These are phyloP conservation scores for Grosmannia serpens DNA, from an alignment of 2,329 filamentous ascomycete genomes.

Conservation along the genomic window DNA sequence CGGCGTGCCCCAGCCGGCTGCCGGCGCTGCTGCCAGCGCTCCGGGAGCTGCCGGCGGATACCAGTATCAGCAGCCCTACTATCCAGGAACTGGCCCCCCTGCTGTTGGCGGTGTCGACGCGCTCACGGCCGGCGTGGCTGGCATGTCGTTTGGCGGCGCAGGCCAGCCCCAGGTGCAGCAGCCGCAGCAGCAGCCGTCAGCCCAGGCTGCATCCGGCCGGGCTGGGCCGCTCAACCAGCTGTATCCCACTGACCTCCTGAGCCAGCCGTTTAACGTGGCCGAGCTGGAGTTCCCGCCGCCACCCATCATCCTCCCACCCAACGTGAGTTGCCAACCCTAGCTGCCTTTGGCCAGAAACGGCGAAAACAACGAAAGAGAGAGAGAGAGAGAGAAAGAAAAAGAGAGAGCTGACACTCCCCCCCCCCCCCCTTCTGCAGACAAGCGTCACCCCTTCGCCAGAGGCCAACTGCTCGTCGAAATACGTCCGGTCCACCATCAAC, in stretches of 20 bases:
- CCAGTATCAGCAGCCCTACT: constrained; percentile 56
- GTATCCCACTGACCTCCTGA: constrained; percentile 82
- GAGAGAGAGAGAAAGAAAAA: background rate
- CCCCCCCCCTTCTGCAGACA: constrained; percentile 38
- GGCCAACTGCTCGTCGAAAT: constrained; percentile 87
- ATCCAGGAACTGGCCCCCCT: constrained; percentile 36
- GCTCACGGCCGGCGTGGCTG: constrained; percentile 74
- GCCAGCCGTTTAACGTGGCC: constrained; percentile 85
- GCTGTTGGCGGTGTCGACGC: constrained; percentile 45
- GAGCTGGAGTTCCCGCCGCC: constrained; percentile 89
- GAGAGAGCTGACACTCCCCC: background rate
- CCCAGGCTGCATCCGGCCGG: constrained; percentile 30
- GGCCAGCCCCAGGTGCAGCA: constrained; percentile 32
- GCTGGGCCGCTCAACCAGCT: constrained; percentile 66
- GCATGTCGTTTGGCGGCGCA: constrained; percentile 68
- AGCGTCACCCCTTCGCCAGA: constrained; percentile 84
- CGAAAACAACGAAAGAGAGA: no score
- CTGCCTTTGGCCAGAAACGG: no score
- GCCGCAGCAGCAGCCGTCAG: constrained; percentile 35
- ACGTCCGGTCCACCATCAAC: constrained; percentile 89
- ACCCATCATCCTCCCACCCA: constrained; percentile 79
- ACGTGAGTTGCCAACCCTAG: constrained; percentile 49
- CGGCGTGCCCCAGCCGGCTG: constrained; percentile 29
- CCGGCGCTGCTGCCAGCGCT: constrained; percentile 26
- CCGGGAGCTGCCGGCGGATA: constrained; percentile 45